Conservation (phyloP, 352 stramenopile genomes). For the Plasmopara halstedii region DNA sequence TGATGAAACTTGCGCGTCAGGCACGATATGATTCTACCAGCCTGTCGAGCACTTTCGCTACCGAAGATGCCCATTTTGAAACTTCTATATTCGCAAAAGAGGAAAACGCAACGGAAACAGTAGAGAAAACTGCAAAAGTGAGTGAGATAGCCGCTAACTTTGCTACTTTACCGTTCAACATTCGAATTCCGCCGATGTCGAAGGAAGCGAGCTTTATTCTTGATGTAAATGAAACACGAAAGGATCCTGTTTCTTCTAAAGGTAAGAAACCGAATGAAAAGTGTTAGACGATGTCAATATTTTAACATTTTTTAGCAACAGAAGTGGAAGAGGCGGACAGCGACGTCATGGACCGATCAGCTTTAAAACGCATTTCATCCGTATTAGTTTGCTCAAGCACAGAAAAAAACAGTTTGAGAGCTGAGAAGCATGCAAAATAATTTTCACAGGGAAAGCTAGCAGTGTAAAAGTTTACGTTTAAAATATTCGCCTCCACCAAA, state of each 20-base stretch:
- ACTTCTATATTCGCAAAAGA: not conserved
- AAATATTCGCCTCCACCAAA: no score
- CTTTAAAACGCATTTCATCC: conserved; percentile 71
- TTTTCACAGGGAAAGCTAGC: no score
- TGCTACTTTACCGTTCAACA: conserved; percentile 73
- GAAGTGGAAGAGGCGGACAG: conserved; percentile 31
- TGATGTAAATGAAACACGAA: conserved; percentile 23
- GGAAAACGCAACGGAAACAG: not conserved
- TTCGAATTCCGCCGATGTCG: conserved; percentile 55
- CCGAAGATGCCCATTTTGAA: conserved; percentile 4
- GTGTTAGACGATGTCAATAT: not conserved
- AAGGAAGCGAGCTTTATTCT: conserved; percentile 51
- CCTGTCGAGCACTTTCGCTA: conserved; percentile 4
- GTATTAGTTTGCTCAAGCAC: conserved; percentile 53
- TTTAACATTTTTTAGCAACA: conserved; percentile 6
- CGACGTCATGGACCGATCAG: conserved; percentile 72
- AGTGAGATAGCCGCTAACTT: conserved; percentile 32
- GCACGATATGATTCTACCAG: conserved; percentile 16
- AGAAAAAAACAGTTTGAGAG: conserved; percentile 42
- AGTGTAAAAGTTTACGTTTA: no score
- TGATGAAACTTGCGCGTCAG: conserved; percentile 62
- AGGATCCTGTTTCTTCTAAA: conserved; percentile 31
- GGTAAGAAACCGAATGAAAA: not conserved
- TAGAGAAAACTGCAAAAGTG: conserved; percentile 10
- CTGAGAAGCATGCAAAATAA: no score